These are phyloP conservation scores for Didymella keratinophila DNA, from an alignment of 2,329 filamentous ascomycete genomes.

Conservation along the genomic window DNA sequence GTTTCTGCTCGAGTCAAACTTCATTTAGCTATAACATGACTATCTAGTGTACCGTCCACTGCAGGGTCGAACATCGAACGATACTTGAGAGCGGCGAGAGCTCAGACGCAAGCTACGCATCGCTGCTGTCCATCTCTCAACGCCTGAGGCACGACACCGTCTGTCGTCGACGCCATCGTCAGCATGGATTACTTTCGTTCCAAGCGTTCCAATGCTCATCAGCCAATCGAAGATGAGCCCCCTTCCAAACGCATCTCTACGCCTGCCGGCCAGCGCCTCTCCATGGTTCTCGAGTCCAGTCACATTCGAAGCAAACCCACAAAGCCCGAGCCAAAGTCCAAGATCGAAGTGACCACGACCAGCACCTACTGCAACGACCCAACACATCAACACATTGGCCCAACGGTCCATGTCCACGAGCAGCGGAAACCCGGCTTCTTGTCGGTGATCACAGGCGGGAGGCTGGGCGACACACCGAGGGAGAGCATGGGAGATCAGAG, in stretches of 20 bases:
- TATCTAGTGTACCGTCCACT: constrained; percentile 15
- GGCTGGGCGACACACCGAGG: constrained; percentile 40
- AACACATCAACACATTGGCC: constrained; percentile 34
- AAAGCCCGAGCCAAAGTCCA: constrained; percentile 33
- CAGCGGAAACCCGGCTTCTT: constrained; percentile 31
- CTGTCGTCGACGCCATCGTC: constrained; percentile 9
- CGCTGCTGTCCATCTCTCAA: constrained; percentile 8
- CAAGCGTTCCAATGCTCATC: constrained; percentile 34
- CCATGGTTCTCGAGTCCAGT: constrained; percentile 51
- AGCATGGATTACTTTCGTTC: constrained; percentile 40
- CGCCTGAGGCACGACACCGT: constrained; percentile 7
- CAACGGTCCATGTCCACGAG: constrained; percentile 29
- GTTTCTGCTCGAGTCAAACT: constrained; percentile 18
- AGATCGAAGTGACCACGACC: constrained; percentile 38
- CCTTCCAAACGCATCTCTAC: constrained; percentile 54
- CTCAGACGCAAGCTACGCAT: constrained; percentile 10
- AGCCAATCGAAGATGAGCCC: constrained; percentile 36
- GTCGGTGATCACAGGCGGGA: constrained; percentile 31
- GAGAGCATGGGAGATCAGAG: constrained; percentile 40
- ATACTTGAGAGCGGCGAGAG: constrained; percentile 15
- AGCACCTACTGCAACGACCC: constrained; percentile 43
- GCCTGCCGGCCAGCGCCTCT: constrained; percentile 53
- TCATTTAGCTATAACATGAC: constrained; percentile 15
- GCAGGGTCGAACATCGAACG: constrained; percentile 17
- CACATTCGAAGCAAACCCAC: constrained; percentile 25